Evolutionary conservation across 2,329 filamentous ascomycete species (phyloP), one percentile per base, ranked within the genome.

Genomic region (Trichophyton equinum): DNA sequence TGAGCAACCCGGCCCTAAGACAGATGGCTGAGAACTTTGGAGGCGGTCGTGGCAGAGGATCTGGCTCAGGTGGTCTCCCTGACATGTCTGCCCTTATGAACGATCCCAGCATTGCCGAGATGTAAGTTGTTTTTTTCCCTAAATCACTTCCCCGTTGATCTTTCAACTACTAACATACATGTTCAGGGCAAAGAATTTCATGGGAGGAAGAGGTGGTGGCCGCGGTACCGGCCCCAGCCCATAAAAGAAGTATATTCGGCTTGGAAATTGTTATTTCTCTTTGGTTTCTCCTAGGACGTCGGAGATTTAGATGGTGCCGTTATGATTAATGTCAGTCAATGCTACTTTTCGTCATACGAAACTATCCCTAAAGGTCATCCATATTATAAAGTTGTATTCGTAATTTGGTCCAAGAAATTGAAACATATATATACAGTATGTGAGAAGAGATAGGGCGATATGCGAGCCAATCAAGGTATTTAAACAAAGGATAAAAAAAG

Each of bases 1-100:
- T 99, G 91, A 90, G 80, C 80, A 97, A 99, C 79, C 94, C 94
- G 2, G 83, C 86, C 64, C 77, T 97, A 64, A 82, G 89, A 61
- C 85, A 95, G 71, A 92, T 96, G 90, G 91, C 90, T 53, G 85
- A 87, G 70, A 83, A 82, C 68, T 91, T 95, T 71, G 84, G 82
- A 63, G 78, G 79, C 60, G 76, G 76, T 20, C 74, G 73, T 30
- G 73, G 70, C 57, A 75, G 69, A 30, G 72, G 67, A 30, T 66
- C 64, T 44, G 71, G 67, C 33, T 70, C 68, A 38, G 70, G 88
- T 59, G 92, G 92, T 58, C 91, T 96, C 87, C 94, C 94, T 6
- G 90, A 97, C 74, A 79, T 97, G 70, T 81, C 82, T 61, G 81
- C 81, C 65, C 78, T 99, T 74, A 96, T 99, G 94, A 87, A 85